Conservation (phyloP, 1,284 basidiomycete genomes). For the Puccinia polysora region DNA sequence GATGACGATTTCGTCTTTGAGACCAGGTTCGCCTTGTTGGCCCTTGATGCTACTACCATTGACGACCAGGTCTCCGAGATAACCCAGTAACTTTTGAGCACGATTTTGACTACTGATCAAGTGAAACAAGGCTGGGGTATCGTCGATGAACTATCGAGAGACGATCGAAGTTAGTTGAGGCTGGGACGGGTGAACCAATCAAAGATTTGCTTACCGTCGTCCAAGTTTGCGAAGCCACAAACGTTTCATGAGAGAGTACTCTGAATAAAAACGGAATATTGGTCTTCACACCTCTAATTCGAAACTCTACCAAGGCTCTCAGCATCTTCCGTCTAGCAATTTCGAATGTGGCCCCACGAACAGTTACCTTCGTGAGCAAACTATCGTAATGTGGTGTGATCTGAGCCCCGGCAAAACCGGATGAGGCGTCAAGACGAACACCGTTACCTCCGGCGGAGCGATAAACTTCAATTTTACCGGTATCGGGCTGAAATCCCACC, state of each 20-base stretch:
- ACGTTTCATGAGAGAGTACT: slow-evolving; percentile 93
- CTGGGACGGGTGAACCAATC: not conserved
- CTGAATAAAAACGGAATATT: slow-evolving; percentile 95
- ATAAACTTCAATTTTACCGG: slow-evolving; percentile 98
- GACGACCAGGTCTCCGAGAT: slow-evolving; percentile 95
- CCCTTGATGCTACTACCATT: slow-evolving; percentile 97
- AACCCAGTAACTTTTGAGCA: slow-evolving; percentile 92
- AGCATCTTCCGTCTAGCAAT: slow-evolving; percentile 98
- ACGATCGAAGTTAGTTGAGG: slow-evolving; percentile 10
- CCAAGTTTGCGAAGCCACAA: slow-evolving; percentile 95
- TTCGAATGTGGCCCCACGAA: slow-evolving; percentile 95
- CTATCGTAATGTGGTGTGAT: slow-evolving; percentile 99
- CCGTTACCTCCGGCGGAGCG: slow-evolving; percentile 97
- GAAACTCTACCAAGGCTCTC: slow-evolving; percentile 96
- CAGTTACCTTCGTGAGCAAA: slow-evolving; percentile 91
- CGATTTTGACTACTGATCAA: slow-evolving; percentile 96
- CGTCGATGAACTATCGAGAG: slow-evolving; percentile 80
- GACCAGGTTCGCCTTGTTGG: slow-evolving; percentile 78
- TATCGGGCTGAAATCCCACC: slow-evolving; percentile 90
- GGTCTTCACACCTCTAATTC: slow-evolving; percentile 93
- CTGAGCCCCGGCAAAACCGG: slow-evolving; percentile 97
- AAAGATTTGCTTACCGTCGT: slow-evolving; percentile 68
- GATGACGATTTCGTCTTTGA: slow-evolving; percentile 80
- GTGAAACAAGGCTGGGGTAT: slow-evolving; percentile 97
- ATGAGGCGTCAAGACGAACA: slow-evolving; percentile 92